Evolutionary conservation across 139 green algal species (phyloP).

Genomic region (Eudorina sp.): DNA sequence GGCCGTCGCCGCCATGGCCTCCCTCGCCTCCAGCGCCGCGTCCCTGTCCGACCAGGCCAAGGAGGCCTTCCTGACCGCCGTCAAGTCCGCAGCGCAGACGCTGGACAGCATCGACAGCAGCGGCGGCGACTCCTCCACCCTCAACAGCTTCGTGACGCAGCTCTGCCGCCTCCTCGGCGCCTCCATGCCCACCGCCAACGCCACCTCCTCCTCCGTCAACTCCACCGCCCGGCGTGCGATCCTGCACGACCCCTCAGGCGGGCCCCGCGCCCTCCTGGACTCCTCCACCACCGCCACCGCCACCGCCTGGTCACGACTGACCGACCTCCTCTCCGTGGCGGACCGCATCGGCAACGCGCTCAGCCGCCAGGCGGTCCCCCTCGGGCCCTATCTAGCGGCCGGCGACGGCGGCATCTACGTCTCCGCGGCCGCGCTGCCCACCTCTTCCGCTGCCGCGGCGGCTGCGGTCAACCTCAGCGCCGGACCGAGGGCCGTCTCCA

Average conservation of each 20-base stretch:
- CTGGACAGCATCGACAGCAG: neutral
- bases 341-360: neutral
- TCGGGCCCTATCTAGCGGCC: neutral
- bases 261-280: neutral
- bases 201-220: neutral
- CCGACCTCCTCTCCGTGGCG: neutral
- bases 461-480: neutral
- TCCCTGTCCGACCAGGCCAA: neutral
- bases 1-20: constrained; percentile 1
- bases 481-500: neutral
- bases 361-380: neutral
- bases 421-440: neutral
- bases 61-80: neutral
- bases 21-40: neutral
- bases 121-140: neutral
- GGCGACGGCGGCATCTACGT: neutral
- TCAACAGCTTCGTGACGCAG: constrained; percentile 15
- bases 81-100: neutral
- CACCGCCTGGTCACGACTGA: neutral
- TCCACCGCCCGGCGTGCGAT: too few species aligned
- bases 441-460: neutral
- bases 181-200: neutral
- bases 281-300: neutral
- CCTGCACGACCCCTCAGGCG: too few species aligned
- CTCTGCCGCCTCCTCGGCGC: constrained; percentile 10